Percentiles rank a stretch among this genome's conserved stretches.
Evolutionary conservation across 1,284 basidiomycete species (phyloP).

Genomic region (Melampsora americana): DNA sequence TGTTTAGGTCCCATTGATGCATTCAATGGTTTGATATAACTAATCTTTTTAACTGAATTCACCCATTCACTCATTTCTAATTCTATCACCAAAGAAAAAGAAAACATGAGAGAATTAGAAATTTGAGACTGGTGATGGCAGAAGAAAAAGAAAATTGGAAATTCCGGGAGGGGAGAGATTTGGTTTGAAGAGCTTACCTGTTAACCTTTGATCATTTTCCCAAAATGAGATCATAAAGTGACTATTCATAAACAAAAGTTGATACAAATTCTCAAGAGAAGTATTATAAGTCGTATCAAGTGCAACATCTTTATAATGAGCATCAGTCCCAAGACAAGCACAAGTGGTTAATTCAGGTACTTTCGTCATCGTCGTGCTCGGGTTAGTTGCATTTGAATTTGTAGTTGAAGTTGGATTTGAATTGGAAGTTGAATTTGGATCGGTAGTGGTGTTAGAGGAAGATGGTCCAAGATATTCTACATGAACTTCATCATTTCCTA

Average conservation of each 20-base stretch:
- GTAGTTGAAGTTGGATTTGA: background rate
- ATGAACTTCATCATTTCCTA: too few relatives aligned
- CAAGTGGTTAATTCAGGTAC: conserved; percentile 9
- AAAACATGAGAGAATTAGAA: too few relatives aligned
- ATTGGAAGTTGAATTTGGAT: background rate
- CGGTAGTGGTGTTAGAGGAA: too few relatives aligned
- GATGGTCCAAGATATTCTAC: background rate
- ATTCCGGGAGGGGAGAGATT: conserved; percentile 43
- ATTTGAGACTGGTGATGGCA: too few relatives aligned
- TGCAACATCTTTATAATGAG: conserved; percentile 71
- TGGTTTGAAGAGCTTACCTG: too few relatives aligned
- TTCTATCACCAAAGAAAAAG: conserved; percentile 60
- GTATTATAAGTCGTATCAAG: conserved; percentile 78
- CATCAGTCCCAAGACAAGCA: conserved; percentile 59
- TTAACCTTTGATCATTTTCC: conserved; percentile 79
- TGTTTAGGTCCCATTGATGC: conserved; percentile 79
- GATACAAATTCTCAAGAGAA: conserved; percentile 90
- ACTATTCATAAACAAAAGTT: conserved; percentile 89
- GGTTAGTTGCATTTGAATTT: background rate
- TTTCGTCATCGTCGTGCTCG: background rate
- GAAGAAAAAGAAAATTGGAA: too few relatives aligned
- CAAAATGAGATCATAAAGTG: conserved; percentile 89
- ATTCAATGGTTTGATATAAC: conserved; percentile 90
- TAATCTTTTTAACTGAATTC: conserved; percentile 69
- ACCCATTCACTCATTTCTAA: conserved; percentile 89